Conservation (phyloP, 306 rosid genomes). For the Prunus kanzakura region DNA sequence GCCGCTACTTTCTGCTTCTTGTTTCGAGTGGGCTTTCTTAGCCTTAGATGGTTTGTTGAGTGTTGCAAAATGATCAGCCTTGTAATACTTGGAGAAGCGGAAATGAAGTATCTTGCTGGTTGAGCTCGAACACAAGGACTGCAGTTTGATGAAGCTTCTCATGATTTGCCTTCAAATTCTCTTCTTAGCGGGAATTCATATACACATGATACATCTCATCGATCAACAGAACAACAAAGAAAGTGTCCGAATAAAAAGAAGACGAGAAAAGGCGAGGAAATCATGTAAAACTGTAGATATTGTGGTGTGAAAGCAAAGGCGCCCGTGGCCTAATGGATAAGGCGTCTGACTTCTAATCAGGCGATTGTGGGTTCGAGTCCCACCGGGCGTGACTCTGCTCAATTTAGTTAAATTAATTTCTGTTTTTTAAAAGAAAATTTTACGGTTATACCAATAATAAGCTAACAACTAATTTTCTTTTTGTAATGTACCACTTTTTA, state of each 20-base stretch:
- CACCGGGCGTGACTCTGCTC: slow-evolving; percentile 14
- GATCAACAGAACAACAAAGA: neutral
- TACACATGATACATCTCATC: neutral
- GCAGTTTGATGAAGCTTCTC: slow-evolving; percentile 27
- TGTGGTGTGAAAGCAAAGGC: neutral
- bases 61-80: slow-evolving; percentile 23
- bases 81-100: slow-evolving; percentile 12
- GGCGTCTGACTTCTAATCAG: too few species aligned
- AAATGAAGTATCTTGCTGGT: slow-evolving; percentile 8
- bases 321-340: slow-evolving; percentile 36
- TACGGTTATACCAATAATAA: too few species aligned
- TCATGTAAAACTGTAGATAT: neutral
- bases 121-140: slow-evolving; percentile 6
- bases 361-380: slow-evolving; percentile 33
- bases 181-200: neutral
- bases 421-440: neutral
- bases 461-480: too few species aligned
- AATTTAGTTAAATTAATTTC: neutral
- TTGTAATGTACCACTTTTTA: too few species aligned
- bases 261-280: neutral
- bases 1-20: slow-evolving; percentile 13
- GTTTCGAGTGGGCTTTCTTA: slow-evolving; percentile 15
- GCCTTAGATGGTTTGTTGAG: slow-evolving; percentile 19
- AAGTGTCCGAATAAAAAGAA: neutral
- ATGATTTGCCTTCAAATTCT: slow-evolving; percentile 1